Conservation (phyloP, 139 green algal species). For the Diplosphaera chodatii region DNA sequence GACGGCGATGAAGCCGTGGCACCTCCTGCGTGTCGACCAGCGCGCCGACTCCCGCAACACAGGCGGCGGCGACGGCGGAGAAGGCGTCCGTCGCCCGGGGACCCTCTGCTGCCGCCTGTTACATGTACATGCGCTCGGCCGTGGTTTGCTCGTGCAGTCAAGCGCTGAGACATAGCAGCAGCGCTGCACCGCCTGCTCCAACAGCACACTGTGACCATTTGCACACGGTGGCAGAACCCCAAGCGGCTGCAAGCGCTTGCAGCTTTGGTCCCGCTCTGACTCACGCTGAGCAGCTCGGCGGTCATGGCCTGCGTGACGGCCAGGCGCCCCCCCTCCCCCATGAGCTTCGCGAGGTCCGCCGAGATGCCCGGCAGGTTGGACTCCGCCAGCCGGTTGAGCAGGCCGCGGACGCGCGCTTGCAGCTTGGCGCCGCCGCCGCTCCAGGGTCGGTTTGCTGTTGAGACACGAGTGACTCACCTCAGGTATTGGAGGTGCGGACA, state of each 20-base stretch:
- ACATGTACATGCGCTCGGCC: neutral
- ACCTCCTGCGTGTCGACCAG: constrained; percentile 10
- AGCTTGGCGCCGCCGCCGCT: constrained; percentile 18
- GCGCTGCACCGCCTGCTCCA: too few relatives aligned
- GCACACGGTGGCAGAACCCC: too few relatives aligned
- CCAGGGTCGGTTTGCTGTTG: too few relatives aligned
- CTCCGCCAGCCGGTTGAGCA: constrained; percentile 73
- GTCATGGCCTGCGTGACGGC: constrained; percentile 44
- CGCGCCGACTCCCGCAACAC: constrained; percentile 55
- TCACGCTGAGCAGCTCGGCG: constrained; percentile 42
- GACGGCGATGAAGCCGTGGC: neutral
- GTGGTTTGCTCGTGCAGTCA: too few relatives aligned
- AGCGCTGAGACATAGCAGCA: too few relatives aligned
- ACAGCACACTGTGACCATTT: too few relatives aligned
- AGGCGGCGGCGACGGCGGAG: constrained; percentile 54
- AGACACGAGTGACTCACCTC: too few relatives aligned
- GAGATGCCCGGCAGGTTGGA: constrained; percentile 59
- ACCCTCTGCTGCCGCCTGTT: constrained; percentile 53
- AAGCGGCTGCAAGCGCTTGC: too few relatives aligned
- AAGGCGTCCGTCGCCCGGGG: constrained; percentile 69
- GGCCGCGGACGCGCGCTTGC: constrained; percentile 49
- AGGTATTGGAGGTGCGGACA: too few relatives aligned
- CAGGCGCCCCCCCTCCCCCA: constrained; percentile 39
- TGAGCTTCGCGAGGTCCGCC: constrained; percentile 45
- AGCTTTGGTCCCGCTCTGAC: too few relatives aligned